A percentile compares a stretch with the other conserved stretches of the same genome.
phyloP scores from a whole-genome alignment of 169 alveolate species.

The Eimeria necatrix region DNA sequence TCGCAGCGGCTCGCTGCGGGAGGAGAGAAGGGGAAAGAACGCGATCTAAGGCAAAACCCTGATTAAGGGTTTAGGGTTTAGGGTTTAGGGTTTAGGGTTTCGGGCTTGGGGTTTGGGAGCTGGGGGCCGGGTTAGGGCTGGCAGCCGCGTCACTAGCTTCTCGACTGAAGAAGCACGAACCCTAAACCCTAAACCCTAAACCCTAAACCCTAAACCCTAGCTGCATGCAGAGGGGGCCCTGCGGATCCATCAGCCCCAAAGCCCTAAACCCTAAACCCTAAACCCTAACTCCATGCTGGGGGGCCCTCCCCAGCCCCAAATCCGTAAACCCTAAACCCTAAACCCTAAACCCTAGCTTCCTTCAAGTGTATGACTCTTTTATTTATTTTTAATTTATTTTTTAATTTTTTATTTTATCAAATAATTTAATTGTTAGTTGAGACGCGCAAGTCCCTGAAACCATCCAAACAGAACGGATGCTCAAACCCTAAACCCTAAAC shows the following conservation, averaged over 20 bases:
- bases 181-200: not conserved
- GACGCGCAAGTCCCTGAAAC: too few species aligned
- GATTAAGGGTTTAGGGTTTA: not conserved
- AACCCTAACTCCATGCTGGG: constrained; percentile 1
- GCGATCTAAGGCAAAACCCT: too few species aligned
- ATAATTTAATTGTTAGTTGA: too few species aligned
- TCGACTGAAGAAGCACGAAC: not conserved
- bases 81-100: not conserved
- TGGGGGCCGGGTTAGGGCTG: constrained; percentile 8
- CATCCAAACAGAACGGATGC: too few species aligned
- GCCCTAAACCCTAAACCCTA: constrained; percentile 21
- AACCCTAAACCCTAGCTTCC: too few species aligned
- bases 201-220: constrained; percentile 20
- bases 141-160: not conserved
- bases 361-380: too few species aligned
- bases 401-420: too few species aligned
- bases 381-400: too few species aligned
- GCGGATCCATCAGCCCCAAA: not conserved
- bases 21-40: too few species aligned
- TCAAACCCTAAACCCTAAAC: not conserved
- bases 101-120: constrained; percentile 7
- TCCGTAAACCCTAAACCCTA: not conserved
- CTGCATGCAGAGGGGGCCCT: not conserved
- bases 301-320: too few species aligned
- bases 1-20: too few species aligned